Evolutionary conservation across 495 filamentous ascomycete genomes (phyloP).

Genomic region (Aspergillus avenaceus): DNA sequence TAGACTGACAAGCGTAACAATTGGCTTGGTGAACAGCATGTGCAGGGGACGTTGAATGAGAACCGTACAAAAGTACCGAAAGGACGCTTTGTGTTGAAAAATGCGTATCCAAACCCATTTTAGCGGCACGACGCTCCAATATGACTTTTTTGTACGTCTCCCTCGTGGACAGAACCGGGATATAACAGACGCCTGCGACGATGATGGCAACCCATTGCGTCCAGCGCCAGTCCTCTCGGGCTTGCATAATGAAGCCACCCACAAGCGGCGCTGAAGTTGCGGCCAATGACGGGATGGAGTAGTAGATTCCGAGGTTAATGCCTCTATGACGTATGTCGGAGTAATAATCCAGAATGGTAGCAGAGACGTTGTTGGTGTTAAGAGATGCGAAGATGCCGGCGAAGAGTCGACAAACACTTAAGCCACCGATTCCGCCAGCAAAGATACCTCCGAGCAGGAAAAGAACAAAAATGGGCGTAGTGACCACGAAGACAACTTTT

Average conservation of each 20-base stretch:
- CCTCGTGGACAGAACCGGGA: conserved; percentile 35
- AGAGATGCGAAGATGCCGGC: conserved; percentile 46
- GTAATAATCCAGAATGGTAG: conserved; percentile 20
- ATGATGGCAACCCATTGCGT: conserved; percentile 48
- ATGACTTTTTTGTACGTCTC: conserved; percentile 51
- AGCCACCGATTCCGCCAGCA: conserved; percentile 48
- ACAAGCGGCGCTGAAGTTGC: conserved; percentile 55
- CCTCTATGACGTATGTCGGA: conserved; percentile 2
- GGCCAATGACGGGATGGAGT: conserved; percentile 49
- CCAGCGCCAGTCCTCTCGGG: conserved; percentile 50
- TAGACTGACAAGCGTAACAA: conserved; percentile 48
- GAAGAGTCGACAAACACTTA: conserved; percentile 58
- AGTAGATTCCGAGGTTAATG: conserved; percentile 14
- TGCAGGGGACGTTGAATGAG: conserved; percentile 42
- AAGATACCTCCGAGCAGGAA: conserved; percentile 62
- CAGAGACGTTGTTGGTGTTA: conserved; percentile 15
- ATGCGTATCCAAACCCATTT: too few species aligned
- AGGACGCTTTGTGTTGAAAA: conserved; percentile 10
- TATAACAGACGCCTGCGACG: conserved; percentile 15
- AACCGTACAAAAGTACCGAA: conserved; percentile 27
- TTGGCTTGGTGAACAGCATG: conserved; percentile 61
- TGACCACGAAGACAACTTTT: conserved; percentile 50
- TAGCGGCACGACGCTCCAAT: neutral
- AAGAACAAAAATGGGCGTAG: conserved; percentile 49
- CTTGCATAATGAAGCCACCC: conserved; percentile 55